These are phyloP conservation scores for Megacollybia marginata DNA, from an alignment of 768 basidiomycete species.

Conservation along the genomic window DNA sequence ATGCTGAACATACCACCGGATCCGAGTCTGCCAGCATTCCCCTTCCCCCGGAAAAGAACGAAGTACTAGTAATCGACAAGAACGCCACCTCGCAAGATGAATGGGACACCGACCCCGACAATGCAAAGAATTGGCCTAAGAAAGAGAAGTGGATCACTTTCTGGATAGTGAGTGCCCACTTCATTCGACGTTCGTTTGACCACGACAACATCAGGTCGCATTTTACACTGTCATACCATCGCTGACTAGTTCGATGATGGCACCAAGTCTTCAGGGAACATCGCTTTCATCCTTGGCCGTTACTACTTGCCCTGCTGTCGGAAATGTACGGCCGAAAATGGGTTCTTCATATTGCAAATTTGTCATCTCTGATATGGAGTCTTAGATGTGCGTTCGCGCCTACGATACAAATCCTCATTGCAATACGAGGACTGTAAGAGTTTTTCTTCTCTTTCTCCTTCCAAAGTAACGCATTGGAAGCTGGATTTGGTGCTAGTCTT, in stretches of 20 bases:
- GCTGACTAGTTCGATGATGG: constrained; percentile 44
- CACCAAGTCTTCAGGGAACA: constrained; percentile 49
- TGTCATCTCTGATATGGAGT: constrained; percentile 55
- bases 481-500: neutral
- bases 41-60: no score
- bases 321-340: constrained; percentile 70
- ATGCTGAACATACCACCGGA: no score
- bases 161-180: constrained; percentile 20
- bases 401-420: constrained; percentile 43
- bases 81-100: constrained; percentile 13
- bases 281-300: constrained; percentile 23
- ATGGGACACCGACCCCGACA: constrained; percentile 17
- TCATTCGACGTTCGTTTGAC: neutral
- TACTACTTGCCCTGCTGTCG: constrained; percentile 60
- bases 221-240: constrained; percentile 31
- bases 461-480: neutral
- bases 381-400: constrained; percentile 68
- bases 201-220: constrained; percentile 24
- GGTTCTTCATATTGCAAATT: constrained; percentile 60
- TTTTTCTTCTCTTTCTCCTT: constrained; percentile 38
- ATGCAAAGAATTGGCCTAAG: constrained; percentile 31
- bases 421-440: constrained; percentile 60
- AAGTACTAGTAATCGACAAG: constrained; percentile 10
- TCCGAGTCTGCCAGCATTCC: no score
- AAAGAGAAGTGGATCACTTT: constrained; percentile 37